These are phyloP conservation scores for Beauveria varroae DNA, from an alignment of 2,329 filamentous ascomycete species.

Conservation along the genomic window DNA sequence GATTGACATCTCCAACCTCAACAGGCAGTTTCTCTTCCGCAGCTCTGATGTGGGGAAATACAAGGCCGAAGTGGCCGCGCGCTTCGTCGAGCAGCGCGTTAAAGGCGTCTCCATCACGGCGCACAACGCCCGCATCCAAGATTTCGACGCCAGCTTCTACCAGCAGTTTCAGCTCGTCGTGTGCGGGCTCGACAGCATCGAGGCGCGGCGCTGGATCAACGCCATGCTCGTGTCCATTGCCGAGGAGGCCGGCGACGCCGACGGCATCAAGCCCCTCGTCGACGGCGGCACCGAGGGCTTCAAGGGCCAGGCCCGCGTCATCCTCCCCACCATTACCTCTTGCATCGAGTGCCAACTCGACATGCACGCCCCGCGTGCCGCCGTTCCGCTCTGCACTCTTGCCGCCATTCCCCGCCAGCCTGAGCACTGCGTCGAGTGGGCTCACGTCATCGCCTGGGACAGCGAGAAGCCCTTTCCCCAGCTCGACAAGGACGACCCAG, in stretches of 20 bases:
- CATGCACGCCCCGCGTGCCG: constrained; percentile 96
- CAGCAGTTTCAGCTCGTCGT: constrained; percentile 93
- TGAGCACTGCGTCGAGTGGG: constrained; percentile 98
- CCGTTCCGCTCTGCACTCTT: constrained; percentile 91
- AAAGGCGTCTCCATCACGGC: constrained; percentile 88
- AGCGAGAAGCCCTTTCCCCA: constrained; percentile 72
- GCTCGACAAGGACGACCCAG: constrained; percentile 91
- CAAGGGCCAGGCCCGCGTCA: constrained; percentile 91
- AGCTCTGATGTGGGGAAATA: constrained; percentile 83
- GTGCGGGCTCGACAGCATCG: constrained; percentile 93
- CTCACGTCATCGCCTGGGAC: constrained; percentile 96
- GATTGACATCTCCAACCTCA: constrained; percentile 96
- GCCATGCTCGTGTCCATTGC: constrained; percentile 86
- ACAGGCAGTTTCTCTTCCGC: constrained; percentile 94
- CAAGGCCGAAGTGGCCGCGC: constrained; percentile 88
- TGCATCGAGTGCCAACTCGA: constrained; percentile 98
- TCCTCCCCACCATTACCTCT: constrained; percentile 84
- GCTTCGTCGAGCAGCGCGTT: constrained; percentile 83
- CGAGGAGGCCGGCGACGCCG: constrained; percentile 60
- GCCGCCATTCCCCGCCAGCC: constrained; percentile 94
- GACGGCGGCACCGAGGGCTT: constrained; percentile 98
- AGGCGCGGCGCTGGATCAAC: constrained; percentile 98
- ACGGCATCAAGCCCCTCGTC: constrained; percentile 86
- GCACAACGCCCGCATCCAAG: constrained; percentile 91
- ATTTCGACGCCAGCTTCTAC: constrained; percentile 94